phyloP scores from a whole-genome alignment of 1,139 yeast genomes.

The Martiniozyma asiatica region DNA sequence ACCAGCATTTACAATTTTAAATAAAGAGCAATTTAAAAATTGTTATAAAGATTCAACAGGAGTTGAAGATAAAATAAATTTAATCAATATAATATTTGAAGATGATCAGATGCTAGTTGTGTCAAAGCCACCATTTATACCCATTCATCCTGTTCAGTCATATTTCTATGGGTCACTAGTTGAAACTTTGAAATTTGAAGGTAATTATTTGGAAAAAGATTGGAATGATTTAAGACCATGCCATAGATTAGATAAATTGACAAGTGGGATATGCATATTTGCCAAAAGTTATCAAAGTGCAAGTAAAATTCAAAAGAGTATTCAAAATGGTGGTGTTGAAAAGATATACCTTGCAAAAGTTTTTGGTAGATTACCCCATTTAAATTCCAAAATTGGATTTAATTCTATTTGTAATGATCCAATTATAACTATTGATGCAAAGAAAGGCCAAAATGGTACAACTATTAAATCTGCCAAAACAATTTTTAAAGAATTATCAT shows the following conservation, averaged over 20 bases:
- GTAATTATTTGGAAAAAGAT: slow-evolving; percentile 10
- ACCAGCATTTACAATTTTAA: slow-evolving; percentile 2
- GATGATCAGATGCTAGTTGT: slow-evolving; percentile 44
- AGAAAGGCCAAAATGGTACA: slow-evolving; percentile 21
- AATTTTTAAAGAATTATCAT: slow-evolving; percentile 25
- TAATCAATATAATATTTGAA: slow-evolving; percentile 28
- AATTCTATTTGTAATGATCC: slow-evolving; percentile 17
- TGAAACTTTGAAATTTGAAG: slow-evolving; percentile 39
- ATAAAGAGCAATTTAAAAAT: no score
- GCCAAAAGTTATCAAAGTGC: slow-evolving; percentile 39
- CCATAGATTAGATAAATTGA: slow-evolving; percentile 60
- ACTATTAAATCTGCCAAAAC: slow-evolving; percentile 29
- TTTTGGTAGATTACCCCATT: slow-evolving; percentile 41
- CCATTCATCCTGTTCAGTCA: slow-evolving; percentile 70
- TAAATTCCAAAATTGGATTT: background rate
- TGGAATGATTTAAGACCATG: slow-evolving; percentile 35
- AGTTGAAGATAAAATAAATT: background rate
- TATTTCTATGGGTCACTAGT: slow-evolving; percentile 50
- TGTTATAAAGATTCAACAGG: no score
- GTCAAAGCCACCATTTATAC: slow-evolving; percentile 66
- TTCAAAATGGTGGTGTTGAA: slow-evolving; percentile 30
- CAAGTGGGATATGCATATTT: slow-evolving; percentile 61
- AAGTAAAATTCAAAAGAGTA: slow-evolving; percentile 29
- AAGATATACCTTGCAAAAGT: slow-evolving; percentile 56
- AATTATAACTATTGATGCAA: slow-evolving; percentile 19